Evolutionary conservation across 2,329 filamentous ascomycete species (phyloP).

Genomic region (Talaromyces amestolkiae): DNA sequence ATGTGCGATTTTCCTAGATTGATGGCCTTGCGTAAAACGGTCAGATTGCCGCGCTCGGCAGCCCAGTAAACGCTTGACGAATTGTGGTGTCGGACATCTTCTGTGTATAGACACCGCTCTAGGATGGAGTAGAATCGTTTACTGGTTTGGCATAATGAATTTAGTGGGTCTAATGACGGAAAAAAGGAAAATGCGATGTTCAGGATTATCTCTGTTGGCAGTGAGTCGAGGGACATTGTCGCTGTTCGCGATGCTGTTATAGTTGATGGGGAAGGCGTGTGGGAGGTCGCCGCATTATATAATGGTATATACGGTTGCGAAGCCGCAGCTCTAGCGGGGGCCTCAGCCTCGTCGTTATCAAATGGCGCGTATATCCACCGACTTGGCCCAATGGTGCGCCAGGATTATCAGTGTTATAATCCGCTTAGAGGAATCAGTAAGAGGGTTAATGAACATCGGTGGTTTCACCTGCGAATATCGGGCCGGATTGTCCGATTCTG

Average conservation of each 20-base stretch:
- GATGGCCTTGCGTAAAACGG: neutral
- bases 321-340: too few species aligned
- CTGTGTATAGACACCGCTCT: neutral
- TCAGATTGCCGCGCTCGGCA: neutral
- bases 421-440: too few species aligned
- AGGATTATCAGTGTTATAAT: too few species aligned
- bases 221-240: neutral
- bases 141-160: neutral
- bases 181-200: neutral
- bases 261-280: too few species aligned
- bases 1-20: neutral
- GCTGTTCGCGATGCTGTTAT: neutral
- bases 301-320: too few species aligned
- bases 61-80: slow-evolving; percentile 3
- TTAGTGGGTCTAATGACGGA: neutral
- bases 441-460: too few species aligned
- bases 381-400: too few species aligned
- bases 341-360: too few species aligned
- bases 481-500: too few species aligned
- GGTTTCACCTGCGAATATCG: too few species aligned
- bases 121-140: neutral
- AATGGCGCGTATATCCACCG: too few species aligned
- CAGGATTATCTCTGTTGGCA: neutral
- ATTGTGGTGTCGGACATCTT: neutral
- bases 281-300: too few species aligned